Evolutionary conservation across 2,329 filamentous ascomycete species (phyloP).

Genomic region (Ascochyta rabiei): DNA sequence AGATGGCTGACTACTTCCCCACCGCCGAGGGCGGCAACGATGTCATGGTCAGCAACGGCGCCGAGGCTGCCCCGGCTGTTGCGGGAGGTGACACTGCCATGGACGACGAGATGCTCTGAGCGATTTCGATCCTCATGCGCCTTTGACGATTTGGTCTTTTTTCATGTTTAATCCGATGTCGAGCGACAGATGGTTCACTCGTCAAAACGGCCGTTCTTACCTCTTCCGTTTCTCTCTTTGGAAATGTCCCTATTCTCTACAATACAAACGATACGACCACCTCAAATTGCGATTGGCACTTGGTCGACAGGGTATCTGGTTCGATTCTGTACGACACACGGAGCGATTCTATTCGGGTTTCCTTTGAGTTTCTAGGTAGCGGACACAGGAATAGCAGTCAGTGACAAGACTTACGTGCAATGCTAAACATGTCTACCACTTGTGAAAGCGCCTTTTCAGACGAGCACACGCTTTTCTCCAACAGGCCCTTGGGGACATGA

Average conservation of each 20-base stretch:
- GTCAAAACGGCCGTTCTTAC: conserved; percentile 17
- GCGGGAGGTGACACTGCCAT: conserved; percentile 46
- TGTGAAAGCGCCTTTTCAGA: background rate
- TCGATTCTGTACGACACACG: conserved; percentile 33
- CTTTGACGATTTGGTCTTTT: conserved; percentile 12
- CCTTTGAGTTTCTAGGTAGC: conserved; percentile 22
- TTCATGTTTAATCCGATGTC: conserved; percentile 3
- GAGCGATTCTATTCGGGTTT: conserved; percentile 14
- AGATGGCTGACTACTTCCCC: conserved; percentile 96
- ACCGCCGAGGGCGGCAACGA: conserved; percentile 52
- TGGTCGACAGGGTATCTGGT: conserved; percentile 14
- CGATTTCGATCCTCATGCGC: background rate
- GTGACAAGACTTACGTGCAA: background rate
- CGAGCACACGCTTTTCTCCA: background rate
- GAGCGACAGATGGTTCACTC: conserved; percentile 16
- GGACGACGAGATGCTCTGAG: conserved; percentile 50
- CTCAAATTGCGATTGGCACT: conserved; percentile 14
- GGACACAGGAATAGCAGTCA: conserved; percentile 23
- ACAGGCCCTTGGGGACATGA: no score
- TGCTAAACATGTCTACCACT: background rate
- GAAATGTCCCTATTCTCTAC: conserved; percentile 21
- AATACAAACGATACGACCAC: conserved; percentile 15
- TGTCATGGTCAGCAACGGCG: conserved; percentile 53
- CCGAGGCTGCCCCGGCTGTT: conserved; percentile 52
- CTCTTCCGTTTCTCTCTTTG: conserved; percentile 21